A percentile compares a stretch with the other conserved stretches of the same genome.
Evolutionary conservation across 495 filamentous ascomycete species (phyloP).

Genomic region (Xylaria longipes): DNA sequence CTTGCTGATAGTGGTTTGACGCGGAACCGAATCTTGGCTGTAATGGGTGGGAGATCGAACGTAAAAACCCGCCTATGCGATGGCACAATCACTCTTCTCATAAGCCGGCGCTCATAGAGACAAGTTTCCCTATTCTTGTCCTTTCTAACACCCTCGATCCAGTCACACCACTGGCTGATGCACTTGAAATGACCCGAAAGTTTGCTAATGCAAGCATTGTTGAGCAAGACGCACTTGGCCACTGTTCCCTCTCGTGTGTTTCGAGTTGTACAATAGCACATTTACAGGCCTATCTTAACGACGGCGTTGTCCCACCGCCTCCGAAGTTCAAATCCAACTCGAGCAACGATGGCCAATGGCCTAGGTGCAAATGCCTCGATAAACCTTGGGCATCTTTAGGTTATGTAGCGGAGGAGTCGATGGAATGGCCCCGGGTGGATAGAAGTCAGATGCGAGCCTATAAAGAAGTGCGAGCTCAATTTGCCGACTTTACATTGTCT

Average conservation of each 20-base stretch:
- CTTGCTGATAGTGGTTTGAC: conserved; percentile 41
- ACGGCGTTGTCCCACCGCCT: conserved; percentile 49
- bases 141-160: conserved; percentile 66
- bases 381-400: conserved; percentile 40
- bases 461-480: conserved; percentile 16
- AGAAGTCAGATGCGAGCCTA: conserved; percentile 13
- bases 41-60: conserved; percentile 49
- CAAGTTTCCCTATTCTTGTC: conserved; percentile 65
- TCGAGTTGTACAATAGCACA: conserved; percentile 48
- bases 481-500: conserved; percentile 9
- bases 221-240: conserved; percentile 52
- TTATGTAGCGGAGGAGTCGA: background rate
- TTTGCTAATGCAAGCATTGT: conserved; percentile 55
- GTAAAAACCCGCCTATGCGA: conserved; percentile 44
- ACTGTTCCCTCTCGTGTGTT: conserved; percentile 48
- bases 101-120: conserved; percentile 47
- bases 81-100: conserved; percentile 43
- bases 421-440: background rate
- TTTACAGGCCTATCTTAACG: conserved; percentile 47
- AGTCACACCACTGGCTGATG: conserved; percentile 61
- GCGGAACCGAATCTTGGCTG: conserved; percentile 47
- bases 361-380: conserved; percentile 46
- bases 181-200: conserved; percentile 57
- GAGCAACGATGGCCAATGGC: conserved; percentile 45
- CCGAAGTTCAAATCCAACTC: conserved; percentile 38